Evolutionary conservation across 495 filamentous ascomycete species (phyloP).

Genomic region (Saxispiralis lemnorum): DNA sequence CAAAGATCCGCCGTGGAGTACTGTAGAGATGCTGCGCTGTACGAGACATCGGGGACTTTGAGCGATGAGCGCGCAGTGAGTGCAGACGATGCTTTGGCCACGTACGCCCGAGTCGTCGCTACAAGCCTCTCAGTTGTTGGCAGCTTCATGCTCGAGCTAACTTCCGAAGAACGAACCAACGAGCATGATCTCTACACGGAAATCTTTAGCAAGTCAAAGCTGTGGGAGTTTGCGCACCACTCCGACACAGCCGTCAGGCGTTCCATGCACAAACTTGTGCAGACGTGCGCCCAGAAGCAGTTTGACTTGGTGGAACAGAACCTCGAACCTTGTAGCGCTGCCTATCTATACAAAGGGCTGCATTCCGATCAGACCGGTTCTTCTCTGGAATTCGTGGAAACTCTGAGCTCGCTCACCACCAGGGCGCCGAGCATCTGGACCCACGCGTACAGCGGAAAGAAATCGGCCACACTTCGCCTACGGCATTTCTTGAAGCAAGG

Average conservation of each 20-base stretch:
- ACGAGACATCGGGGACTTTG: constrained; percentile 61
- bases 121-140: constrained; percentile 41
- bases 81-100: constrained; percentile 65
- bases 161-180: constrained; percentile 17
- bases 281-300: constrained; percentile 31
- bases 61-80: constrained; percentile 76
- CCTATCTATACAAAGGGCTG: constrained; percentile 51
- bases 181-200: constrained; percentile 30
- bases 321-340: constrained; percentile 43
- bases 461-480: constrained; percentile 43
- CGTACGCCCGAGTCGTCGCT: constrained; percentile 64
- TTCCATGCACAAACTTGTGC: constrained; percentile 49
- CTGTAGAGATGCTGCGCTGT: constrained; percentile 52
- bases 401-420: constrained; percentile 43
- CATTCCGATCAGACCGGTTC: constrained; percentile 53
- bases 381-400: constrained; percentile 45
- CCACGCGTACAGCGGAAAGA: constrained; percentile 46
- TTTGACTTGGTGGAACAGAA: constrained; percentile 17
- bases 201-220: constrained; percentile 43
- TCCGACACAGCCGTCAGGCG: constrained; percentile 56
- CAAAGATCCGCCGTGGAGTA: constrained; percentile 61
- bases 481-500: constrained; percentile 64
- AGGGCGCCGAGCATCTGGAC: constrained; percentile 58
- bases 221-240: constrained; percentile 59
- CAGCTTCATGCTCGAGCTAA: constrained; percentile 30